These are phyloP conservation scores for Arctium minus DNA, from an alignment of 129 eudicot genomes.

Conservation along the genomic window DNA sequence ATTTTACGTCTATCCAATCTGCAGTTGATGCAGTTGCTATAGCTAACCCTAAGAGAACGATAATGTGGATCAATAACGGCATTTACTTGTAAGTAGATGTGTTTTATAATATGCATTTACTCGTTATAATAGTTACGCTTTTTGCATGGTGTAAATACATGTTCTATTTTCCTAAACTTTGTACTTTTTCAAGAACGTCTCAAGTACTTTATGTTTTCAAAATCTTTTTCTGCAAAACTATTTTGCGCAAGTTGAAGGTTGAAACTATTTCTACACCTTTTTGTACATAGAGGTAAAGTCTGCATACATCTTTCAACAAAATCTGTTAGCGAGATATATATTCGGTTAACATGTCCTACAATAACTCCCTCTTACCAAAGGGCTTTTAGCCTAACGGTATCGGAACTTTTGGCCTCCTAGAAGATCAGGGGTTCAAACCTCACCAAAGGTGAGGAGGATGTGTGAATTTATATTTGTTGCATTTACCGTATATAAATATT, in stretches of 20 bases:
- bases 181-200: neutral
- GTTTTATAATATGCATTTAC: neutral
- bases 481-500: no score
- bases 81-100: constrained; percentile 61
- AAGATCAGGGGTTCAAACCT: no score
- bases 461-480: no score
- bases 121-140: neutral
- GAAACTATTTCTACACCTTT: neutral
- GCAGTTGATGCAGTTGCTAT: constrained; percentile 61
- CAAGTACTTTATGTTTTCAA: no score
- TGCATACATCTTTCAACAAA: neutral
- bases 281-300: neutral
- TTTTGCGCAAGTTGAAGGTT: neutral
- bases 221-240: neutral
- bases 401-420: no score
- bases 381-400: no score
- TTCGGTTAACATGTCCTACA: neutral
- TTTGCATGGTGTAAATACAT: neutral
- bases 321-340: neutral
- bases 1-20: constrained; percentile 77
- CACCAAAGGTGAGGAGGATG: no score
- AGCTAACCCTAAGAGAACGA: constrained; percentile 52
- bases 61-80: constrained; percentile 82
- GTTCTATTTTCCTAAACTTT: neutral
- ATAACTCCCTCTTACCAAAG: neutral